Conservation (phyloP, 108 stramenopile species). For the Nannochloropsis oceanica region DNA sequence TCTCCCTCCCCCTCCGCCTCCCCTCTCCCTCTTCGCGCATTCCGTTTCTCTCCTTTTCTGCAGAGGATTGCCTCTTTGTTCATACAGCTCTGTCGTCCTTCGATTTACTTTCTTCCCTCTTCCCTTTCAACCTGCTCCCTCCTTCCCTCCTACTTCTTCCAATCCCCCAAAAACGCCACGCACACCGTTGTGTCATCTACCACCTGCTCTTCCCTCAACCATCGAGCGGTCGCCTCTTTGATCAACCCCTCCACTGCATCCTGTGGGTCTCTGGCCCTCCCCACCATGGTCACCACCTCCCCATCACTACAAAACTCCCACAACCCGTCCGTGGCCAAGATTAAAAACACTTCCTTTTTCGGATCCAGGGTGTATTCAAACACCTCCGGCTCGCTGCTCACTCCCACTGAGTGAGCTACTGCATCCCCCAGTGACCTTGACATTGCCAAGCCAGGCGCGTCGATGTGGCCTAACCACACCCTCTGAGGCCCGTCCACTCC, state of each 20-base stretch:
- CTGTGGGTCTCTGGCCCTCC: constrained; percentile 56
- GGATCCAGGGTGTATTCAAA: constrained; percentile 45
- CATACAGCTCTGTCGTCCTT: background rate
- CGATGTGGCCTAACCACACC: constrained; percentile 96
- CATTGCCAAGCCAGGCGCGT: constrained; percentile 97
- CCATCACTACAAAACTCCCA: constrained; percentile 87
- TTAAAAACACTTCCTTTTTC: constrained; percentile 61
- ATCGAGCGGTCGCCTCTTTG: constrained; percentile 73
- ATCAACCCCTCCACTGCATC: constrained; percentile 76
- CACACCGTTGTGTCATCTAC: constrained; percentile 97
- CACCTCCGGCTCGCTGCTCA: constrained; percentile 88
- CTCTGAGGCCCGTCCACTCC: constrained; percentile 95
- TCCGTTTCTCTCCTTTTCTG: background rate
- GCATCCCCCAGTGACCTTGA: constrained; percentile 85
- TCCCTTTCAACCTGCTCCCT: no score
- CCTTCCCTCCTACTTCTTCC: background rate
- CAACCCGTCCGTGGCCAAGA: constrained; percentile 88
- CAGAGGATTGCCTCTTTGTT: background rate
- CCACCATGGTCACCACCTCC: constrained; percentile 74
- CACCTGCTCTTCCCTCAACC: constrained; percentile 89
- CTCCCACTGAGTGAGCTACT: constrained; percentile 90
- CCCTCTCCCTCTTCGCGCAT: no score
- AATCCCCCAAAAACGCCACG: constrained; percentile 63
- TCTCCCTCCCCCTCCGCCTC: no score
- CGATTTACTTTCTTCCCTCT: no score